Base-by-base conservation (phyloP, 371 early-diverging fungal species). In the Zopfochytrium polystomum region DNA sequence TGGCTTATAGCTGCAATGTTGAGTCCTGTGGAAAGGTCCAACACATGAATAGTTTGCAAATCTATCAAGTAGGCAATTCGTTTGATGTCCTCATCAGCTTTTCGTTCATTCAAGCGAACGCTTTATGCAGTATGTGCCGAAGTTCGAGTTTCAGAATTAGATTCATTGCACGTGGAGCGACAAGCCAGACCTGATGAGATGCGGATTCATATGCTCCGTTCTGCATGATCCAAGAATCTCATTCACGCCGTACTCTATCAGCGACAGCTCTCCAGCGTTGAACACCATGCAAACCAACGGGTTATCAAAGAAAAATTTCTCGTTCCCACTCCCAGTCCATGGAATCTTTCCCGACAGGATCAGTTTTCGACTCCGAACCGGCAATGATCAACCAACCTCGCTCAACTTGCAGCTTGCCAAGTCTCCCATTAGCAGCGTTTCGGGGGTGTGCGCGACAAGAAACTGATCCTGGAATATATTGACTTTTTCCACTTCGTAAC, bases 391-490 rank as follows among this genome's bases (percentile, higher is more conserved):
- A 35, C 49, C 9, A 27, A 76, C 73, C 70, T 82, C 83, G 55
- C 70, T 69, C 6, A 81, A 54, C 57, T 78, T 78, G 65, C 80
- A 81, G 25, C 66, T 68, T 0, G 74, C 72, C 25, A 82, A 54
- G 65, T 82, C 83, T 22, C 83, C 83, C 72, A 80, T 72, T 15
- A 81, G 60, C 46, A 82, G 62, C 29, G 83, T 82, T 34, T 80
- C 74, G 1, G 75, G 72, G 13, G 83, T 82, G 62, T 79, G 63
- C 13, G 83, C 83, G 29, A 81, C 70, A 31, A 82, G 63, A 50
- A 62, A 82, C 60, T 80, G 81, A 57, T 82, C 81, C 35, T 81
- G 78, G 66, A 82, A 81, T 34, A 82, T 80, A 68, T 82, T 78
- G 29, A 82, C 76, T 58, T 81, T 80, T 43, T 70, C 69, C 49